Percentiles rank a stretch among this genome's conserved stretches.
Conservation (phyloP, 805 yeast genomes). For the Ascoidea rubescens region DNA sequence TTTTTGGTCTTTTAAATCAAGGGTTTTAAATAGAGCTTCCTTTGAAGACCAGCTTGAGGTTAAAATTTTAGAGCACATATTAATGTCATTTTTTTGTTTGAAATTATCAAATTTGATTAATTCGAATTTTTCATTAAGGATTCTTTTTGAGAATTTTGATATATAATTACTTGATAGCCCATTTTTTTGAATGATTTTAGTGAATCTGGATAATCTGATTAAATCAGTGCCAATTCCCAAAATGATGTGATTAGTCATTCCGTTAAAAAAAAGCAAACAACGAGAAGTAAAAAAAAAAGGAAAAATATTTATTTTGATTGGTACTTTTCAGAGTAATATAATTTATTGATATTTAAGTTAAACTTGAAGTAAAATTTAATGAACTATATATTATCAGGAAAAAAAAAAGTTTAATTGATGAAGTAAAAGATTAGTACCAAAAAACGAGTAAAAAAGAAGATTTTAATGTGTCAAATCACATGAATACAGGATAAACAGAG, state of each 20-base stretch:
- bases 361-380: too few species aligned
- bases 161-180: constrained; percentile 2
- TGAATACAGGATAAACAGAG: too few species aligned
- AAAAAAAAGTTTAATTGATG: too few species aligned
- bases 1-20: constrained; percentile 34
- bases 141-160: constrained; percentile 3
- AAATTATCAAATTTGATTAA: background rate
- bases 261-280: too few species aligned
- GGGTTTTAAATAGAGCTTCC: constrained; percentile 57
- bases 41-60: constrained; percentile 51
- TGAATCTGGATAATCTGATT: constrained; percentile 4
- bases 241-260: background rate
- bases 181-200: constrained; percentile 1
- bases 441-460: too few species aligned
- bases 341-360: too few species aligned
- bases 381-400: too few species aligned
- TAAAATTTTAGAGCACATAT: background rate
- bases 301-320: too few species aligned
- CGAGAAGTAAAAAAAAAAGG: too few species aligned
- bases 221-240: constrained; percentile 7
- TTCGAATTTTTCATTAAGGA: constrained; percentile 4
- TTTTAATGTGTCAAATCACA: too few species aligned
- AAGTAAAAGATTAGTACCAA: too few species aligned
- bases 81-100: background rate
- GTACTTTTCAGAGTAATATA: too few species aligned